These are phyloP conservation scores for Populus hybrid DNA, from an alignment of 441 rosid genomes.

Conservation along the genomic window DNA sequence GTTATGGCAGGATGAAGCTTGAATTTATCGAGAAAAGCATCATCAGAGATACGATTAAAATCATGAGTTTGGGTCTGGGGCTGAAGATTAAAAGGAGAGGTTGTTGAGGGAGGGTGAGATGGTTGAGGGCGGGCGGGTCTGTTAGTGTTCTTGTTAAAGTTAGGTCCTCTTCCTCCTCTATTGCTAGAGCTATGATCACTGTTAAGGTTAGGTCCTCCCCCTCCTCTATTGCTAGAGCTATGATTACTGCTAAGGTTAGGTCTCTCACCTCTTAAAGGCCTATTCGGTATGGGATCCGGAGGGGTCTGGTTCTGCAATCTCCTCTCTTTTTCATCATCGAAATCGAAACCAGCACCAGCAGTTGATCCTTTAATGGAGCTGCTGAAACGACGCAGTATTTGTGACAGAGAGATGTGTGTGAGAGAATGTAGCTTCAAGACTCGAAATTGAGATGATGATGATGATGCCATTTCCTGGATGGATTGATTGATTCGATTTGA, in stretches of 20 bases:
- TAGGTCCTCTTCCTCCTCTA: not conserved
- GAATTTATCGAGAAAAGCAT: not conserved
- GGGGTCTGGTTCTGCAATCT: slow-evolving; percentile 24
- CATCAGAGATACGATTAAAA: not conserved
- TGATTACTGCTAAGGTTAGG: not conserved
- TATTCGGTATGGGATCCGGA: slow-evolving; percentile 59
- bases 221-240: not conserved
- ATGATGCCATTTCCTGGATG: not conserved
- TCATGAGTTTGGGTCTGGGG: not conserved
- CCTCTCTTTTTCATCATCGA: slow-evolving; percentile 5
- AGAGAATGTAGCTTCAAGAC: not conserved
- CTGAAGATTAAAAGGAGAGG: not conserved
- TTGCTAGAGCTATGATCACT: no score
- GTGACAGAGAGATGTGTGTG: not conserved
- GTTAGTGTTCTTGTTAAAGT: not conserved
- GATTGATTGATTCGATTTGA: not conserved
- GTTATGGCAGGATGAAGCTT: not conserved
- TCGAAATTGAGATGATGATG: not conserved
- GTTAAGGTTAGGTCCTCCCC: not conserved
- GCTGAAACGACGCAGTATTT: slow-evolving; percentile 27
- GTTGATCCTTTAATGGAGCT: slow-evolving; percentile 14
- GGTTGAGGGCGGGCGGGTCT: not conserved
- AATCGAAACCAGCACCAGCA: not conserved
- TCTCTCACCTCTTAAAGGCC: slow-evolving; percentile 59
- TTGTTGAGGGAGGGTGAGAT: not conserved